These are phyloP conservation scores for Nothophaeocryptopus gaeumannii DNA, from an alignment of 2,329 filamentous ascomycete genomes.

Conservation along the genomic window DNA sequence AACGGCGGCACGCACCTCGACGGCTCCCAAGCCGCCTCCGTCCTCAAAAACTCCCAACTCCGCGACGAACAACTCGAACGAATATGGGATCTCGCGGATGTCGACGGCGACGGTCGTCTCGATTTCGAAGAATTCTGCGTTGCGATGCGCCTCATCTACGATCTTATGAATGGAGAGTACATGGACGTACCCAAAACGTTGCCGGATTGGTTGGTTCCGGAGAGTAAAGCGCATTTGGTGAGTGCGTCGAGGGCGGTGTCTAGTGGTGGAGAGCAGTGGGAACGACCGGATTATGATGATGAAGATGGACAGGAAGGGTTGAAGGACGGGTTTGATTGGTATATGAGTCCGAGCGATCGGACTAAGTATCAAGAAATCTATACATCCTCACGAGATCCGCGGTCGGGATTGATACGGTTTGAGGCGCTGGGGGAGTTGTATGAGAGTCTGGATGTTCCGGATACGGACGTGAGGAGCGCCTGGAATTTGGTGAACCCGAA, in stretches of 20 bases:
- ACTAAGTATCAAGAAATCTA: constrained; percentile 97
- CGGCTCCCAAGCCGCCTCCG: constrained; percentile 66
- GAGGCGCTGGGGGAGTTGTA: constrained; percentile 78
- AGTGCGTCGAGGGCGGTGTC: constrained; percentile 78
- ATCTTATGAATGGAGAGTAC: constrained; percentile 93
- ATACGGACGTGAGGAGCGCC: constrained; percentile 79
- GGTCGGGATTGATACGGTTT: constrained; percentile 70
- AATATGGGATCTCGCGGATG: constrained; percentile 95
- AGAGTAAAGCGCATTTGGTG: constrained; percentile 88
- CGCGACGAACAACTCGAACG: constrained; percentile 84
- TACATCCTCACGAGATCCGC: constrained; percentile 80
- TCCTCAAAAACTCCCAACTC: constrained; percentile 70
- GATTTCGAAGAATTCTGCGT: constrained; percentile 99
- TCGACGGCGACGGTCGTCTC: constrained; percentile 94
- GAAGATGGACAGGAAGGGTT: constrained; percentile 72
- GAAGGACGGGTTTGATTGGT: constrained; percentile 98
- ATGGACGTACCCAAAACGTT: constrained; percentile 79
- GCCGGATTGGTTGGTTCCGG: constrained; percentile 95
- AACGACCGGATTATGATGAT: constrained; percentile 73
- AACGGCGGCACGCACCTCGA: constrained; percentile 64
- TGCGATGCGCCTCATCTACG: constrained; percentile 96
- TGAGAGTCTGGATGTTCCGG: constrained; percentile 69
- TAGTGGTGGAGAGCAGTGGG: constrained; percentile 77
- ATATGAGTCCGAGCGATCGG: constrained; percentile 91
- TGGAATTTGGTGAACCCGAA: constrained; percentile 98